Evolutionary conservation across 129 eudicot species (phyloP), one percentile per base, ranked within the genome.

Genomic region (Cynara cardunculus): DNA sequence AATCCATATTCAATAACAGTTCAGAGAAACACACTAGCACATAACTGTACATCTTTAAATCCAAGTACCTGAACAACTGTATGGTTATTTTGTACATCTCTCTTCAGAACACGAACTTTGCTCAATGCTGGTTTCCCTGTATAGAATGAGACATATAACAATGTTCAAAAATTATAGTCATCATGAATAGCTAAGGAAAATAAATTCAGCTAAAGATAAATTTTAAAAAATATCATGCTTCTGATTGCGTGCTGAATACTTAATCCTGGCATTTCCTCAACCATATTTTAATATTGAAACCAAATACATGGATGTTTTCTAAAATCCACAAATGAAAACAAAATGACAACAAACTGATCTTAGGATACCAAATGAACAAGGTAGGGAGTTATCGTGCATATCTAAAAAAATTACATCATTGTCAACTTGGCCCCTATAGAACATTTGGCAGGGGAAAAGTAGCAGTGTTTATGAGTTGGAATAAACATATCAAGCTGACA

Each of bases 41-140:
- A 56, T 25, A 85, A 35, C n/a, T 73, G 56, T 70, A 5, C 39
- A 39, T 41, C 3, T 64, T 74, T 27, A 25, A 19, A 59, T 37
- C 72, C 7, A 11, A 77, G 5, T 72, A 95, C 99, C 99, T 95
- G 89, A 65, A 92, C 97, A 73, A 90, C 71, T 56, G 97, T 92
- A 82, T 71, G 84, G 84, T 87, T 89, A 78, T 74, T 68, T 82
- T 81, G 82, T 69, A 87, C 72, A 86, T 90, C 86, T 84, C 99
- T 92, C 86, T 89, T 93, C 75, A 95, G 85, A 78, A 95, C 96
- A 62, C 41, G 61, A 73, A 90, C 97, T 84, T 83, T 95, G 94
- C 99, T 95, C 83, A 95, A 81, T 71, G 99, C 94, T 46, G 91
- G 91, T 85, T 92, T 95, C 84, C 99, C 99, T 95, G 80, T 37